phyloP scores from a whole-genome alignment of 352 stramenopile species.

The Aphanomyces invadans region DNA sequence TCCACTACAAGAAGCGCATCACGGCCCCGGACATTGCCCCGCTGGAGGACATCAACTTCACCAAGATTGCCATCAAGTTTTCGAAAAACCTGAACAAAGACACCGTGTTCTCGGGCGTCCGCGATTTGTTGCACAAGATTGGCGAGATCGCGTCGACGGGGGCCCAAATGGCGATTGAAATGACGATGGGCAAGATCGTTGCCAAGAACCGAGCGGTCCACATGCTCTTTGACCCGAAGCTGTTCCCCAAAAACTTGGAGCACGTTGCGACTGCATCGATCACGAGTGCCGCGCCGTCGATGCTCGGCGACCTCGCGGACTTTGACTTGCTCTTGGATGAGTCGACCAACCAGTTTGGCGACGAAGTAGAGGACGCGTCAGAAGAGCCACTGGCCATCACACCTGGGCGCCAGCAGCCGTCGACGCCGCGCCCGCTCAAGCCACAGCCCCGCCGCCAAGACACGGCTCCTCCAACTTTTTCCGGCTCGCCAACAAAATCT shows the following conservation, averaged over 20 bases:
- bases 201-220: conserved; percentile 65
- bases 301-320: conserved; percentile 44
- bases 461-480: neutral
- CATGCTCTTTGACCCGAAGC: conserved; percentile 59
- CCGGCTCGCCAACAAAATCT: neutral
- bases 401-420: neutral
- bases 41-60: conserved; percentile 76
- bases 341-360: neutral
- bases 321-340: conserved; percentile 47
- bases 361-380: neutral
- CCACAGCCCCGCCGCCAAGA: neutral
- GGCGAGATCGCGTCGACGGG: conserved; percentile 50
- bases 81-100: conserved; percentile 67
- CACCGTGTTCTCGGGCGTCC: conserved; percentile 53
- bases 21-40: conserved; percentile 34
- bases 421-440: conserved; percentile 8
- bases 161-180: conserved; percentile 47
- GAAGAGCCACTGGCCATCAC: neutral
- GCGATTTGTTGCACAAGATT: conserved; percentile 68
- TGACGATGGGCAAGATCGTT: conserved; percentile 61
- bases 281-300: conserved; percentile 36
- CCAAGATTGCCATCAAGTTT: conserved; percentile 78
- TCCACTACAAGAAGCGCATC: conserved; percentile 40
- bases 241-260: conserved; percentile 50
- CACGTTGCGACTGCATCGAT: conserved; percentile 52